Conservation (phyloP, 1,284 basidiomycete species). For the Trichosporon coremiiforme region DNA sequence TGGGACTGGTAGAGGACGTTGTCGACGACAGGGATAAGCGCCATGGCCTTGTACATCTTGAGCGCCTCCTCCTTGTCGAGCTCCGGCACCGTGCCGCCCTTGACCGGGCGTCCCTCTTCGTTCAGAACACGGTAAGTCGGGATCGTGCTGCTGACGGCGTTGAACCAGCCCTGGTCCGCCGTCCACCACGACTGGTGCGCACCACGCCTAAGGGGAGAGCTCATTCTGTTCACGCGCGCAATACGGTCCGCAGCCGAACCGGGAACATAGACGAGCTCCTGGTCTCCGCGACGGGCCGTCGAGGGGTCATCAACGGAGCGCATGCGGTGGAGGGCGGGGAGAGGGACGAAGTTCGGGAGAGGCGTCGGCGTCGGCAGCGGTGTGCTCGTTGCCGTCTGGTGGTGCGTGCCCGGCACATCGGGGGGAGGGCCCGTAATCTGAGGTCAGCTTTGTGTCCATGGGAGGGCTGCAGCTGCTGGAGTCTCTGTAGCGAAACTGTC, state of each 20-base stretch:
- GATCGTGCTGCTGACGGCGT: constrained; percentile 58
- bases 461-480: too few species aligned
- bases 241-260: constrained; percentile 45
- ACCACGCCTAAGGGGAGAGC: constrained; percentile 47
- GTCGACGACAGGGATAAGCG: constrained; percentile 79
- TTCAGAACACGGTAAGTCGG: constrained; percentile 81
- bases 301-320: constrained; percentile 34
- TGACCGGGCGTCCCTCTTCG: constrained; percentile 69
- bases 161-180: constrained; percentile 52
- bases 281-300: constrained; percentile 24
- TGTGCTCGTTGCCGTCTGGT: constrained; percentile 35
- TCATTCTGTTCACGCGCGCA: constrained; percentile 44
- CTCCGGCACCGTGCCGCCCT: constrained; percentile 72
- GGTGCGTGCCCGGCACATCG: constrained; percentile 36
- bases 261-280: constrained; percentile 44
- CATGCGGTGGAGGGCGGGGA: constrained; percentile 31
- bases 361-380: constrained; percentile 46
- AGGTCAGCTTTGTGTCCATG: neutral
- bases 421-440: constrained; percentile 56
- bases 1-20: constrained; percentile 88
- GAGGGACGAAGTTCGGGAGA: constrained; percentile 41
- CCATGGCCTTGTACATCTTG: constrained; percentile 79
- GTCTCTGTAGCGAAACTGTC: too few species aligned
- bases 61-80: constrained; percentile 72
- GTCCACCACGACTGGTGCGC: constrained; percentile 56